Evolutionary conservation across 2,329 filamentous ascomycete species (phyloP), one percentile per base, ranked within the genome.

Genomic region (Pseudogymnoascus destructans): DNA sequence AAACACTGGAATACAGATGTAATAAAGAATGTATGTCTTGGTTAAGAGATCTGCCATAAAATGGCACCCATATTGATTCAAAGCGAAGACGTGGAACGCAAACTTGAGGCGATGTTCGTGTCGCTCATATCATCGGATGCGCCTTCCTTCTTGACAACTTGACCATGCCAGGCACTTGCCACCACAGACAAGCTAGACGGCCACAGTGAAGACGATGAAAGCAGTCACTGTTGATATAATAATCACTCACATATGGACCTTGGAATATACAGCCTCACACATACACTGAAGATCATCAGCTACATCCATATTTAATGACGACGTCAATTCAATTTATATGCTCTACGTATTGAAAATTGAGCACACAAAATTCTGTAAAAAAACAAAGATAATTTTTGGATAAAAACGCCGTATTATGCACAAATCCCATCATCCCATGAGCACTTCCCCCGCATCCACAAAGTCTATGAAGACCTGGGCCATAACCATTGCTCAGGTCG

Each of bases 341-440:
- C 38, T 58, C 40, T 58, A 40, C 33, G 15, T 46, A 15, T 7
- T 54, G 40, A 5, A 58, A 27, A 58, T 46, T 23, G 56, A 49
- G 46, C 46, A 55, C n/a, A 58, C 32, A n/a, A 38, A 59, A 61
- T 33, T 30, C 46, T 27, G 52, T 58, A 32, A 59, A 59, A 58
- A 59, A 57, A 57, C 60, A 62, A 63, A 59, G 55, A 59, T 55
- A 62, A 67, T 63, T 67, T 68, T 67, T 66, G 58, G 59, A 58
- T 62, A 64, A 64, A 63, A 67, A 66, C 67, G 66, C 63, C 59
- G 59, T 59, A 67, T 67, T 63, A 64, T 62, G 66, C 68, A 66
- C 64, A 66, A 63, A 67, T 55, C 62, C 64, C 67, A 62, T 69
- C 65, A 65, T 68, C 59, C 66, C 66, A 64, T 64, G 57, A 60